These are phyloP conservation scores for Hanseniaspora lindneri DNA, from an alignment of 805 yeast species.

Conservation along the genomic window DNA sequence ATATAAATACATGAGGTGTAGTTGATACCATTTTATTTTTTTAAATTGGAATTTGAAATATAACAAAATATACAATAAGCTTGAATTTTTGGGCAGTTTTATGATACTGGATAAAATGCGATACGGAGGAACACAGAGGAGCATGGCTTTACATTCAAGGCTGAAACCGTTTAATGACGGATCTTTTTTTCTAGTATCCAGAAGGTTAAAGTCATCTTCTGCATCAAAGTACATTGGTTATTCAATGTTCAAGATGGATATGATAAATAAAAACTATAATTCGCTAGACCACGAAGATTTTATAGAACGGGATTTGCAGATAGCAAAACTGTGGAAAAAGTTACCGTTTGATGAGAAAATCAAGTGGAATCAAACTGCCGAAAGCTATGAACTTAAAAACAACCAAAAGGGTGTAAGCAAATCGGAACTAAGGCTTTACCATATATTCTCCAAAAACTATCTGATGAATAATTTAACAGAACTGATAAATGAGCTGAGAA, in stretches of 20 bases:
- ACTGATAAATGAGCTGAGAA: background rate
- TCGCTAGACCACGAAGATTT: background rate
- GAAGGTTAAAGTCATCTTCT: background rate
- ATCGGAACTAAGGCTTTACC: background rate
- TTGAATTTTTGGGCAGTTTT: too few relatives aligned
- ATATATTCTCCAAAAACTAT: background rate
- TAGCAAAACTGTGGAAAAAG: slow-evolving; percentile 4
- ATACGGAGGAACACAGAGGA: too few relatives aligned
- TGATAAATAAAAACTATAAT: background rate
- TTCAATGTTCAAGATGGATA: slow-evolving; percentile 20
- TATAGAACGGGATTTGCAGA: background rate
- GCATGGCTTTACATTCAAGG: too few relatives aligned
- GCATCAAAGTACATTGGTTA: background rate
- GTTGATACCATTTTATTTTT: too few relatives aligned
- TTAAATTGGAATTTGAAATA: too few relatives aligned
- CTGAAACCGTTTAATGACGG: background rate
- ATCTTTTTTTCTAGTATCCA: background rate
- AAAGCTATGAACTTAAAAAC: background rate
- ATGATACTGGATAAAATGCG: too few relatives aligned
- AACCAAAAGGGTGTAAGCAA: background rate
- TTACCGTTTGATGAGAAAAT: background rate
- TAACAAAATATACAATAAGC: too few relatives aligned
- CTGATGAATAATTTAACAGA: background rate
- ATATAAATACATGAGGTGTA: too few relatives aligned
- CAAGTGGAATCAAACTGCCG: background rate